These are phyloP conservation scores for Aspergillus viridinutans DNA, from an alignment of 2,329 filamentous ascomycete species.

Conservation along the genomic window DNA sequence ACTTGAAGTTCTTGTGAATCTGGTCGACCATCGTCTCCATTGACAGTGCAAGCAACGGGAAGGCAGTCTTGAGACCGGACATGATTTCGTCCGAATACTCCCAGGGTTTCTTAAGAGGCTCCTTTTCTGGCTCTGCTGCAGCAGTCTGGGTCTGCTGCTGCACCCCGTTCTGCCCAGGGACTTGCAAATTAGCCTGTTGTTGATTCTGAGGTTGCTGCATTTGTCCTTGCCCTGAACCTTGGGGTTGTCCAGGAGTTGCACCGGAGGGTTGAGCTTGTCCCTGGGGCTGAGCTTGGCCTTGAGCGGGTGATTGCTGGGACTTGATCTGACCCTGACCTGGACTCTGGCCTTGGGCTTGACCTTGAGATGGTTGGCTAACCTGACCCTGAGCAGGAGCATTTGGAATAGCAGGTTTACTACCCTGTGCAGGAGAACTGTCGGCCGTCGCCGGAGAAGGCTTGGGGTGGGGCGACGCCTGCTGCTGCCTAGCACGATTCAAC, in stretches of 20 bases:
- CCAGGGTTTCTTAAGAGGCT: conserved; percentile 74
- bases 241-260: conserved; percentile 2
- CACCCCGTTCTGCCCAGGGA: conserved; percentile 24
- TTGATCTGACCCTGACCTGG: conserved; percentile 11
- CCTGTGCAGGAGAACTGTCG: conserved; percentile 42
- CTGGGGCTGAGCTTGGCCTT: conserved; percentile 9
- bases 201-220: conserved; percentile 21
- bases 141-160: conserved; percentile 22
- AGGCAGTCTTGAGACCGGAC: conserved; percentile 91
- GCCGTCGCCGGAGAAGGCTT: conserved; percentile 41
- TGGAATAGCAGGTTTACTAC: conserved; percentile 46
- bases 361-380: conserved; percentile 21
- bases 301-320: conserved; percentile 5
- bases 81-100: conserved; percentile 95
- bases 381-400: conserved; percentile 25
- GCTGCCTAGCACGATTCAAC: conserved; percentile 61
- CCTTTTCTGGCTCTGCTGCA: conserved; percentile 32
- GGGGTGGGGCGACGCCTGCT: conserved; percentile 40
- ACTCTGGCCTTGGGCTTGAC: conserved; percentile 15
- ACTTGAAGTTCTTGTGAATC: conserved; percentile 99
- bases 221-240: conserved; percentile 21
- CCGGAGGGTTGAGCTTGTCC: conserved; percentile 1
- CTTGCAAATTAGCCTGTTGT: conserved; percentile 25
- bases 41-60: conserved; percentile 87
- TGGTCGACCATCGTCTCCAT: conserved; percentile 99